Evolutionary conservation across 2,329 filamentous ascomycete species (phyloP), one percentile per base, ranked within the genome.

Genomic region (Tolypocladium ovalisporum): DNA sequence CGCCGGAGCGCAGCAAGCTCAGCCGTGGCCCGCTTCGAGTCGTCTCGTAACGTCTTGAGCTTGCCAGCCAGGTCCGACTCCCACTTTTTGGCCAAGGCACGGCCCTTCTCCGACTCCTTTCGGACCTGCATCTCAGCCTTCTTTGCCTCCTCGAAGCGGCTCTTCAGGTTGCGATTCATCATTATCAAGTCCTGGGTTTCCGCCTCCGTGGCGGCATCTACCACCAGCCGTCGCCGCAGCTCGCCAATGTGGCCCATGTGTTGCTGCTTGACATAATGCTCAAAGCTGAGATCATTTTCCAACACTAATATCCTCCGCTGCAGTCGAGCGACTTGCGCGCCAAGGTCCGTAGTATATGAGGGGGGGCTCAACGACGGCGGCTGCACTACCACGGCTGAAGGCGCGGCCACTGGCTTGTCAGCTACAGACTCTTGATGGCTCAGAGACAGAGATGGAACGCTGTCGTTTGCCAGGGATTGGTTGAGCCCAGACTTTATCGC

Each of bases 181-280:
- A 90, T 87, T 61, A 93, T 83, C 4, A 94, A 74, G 56, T 91
- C 90, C 62, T 93, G 88, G 2, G 87, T 90, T 67, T 94, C 89
- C 0, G 89, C 89, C 67, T 93, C 89, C 1, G 84, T 87, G 1
- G 88, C 87, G 9, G 88, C 88, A 68, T 92, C 87, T 62, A 83
- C 83, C 61, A 93, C 83, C 58, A 90, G 86, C 60, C 85, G 85
- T 17, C 88, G 80, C 63, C 89, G 86, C 47, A 94, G 73, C 65
- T 90, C 87, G 1, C 88, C 88, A 66, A 94, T 92, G 59, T 93
- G 88, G 2, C 86, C 82, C 62, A 92, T 82, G 68, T 93, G 89
- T 65, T 94, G 89, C 62, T 90, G 84, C 67, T 92, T 93, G 65
- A 93, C 79, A 70, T 90, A 93, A 32, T 88, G 80, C 69, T 94